A percentile compares a stretch with the other conserved stretches of the same genome.
Conservation (phyloP, 108 stramenopile species). For the Conticribra guillardii region DNA sequence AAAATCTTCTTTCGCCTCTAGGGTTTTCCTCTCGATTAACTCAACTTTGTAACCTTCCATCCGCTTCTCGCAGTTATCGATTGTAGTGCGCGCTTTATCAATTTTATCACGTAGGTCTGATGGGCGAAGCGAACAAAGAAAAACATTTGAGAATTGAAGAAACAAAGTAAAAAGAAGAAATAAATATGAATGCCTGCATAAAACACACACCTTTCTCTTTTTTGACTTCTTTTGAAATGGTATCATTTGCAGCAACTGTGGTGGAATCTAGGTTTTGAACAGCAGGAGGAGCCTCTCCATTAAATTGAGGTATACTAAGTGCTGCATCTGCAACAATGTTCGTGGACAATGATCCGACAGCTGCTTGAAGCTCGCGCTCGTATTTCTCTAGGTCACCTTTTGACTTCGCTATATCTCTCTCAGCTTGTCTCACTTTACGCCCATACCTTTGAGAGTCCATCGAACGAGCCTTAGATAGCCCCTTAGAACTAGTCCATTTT, state of each 20-base stretch:
- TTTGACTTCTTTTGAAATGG: conserved; percentile 7
- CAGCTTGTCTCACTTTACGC: conserved; percentile 60
- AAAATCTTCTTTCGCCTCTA: conserved; percentile 61
- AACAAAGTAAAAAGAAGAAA: neutral
- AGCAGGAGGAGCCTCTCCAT: too few relatives aligned
- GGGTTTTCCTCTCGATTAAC: conserved; percentile 43
- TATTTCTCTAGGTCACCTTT: conserved; percentile 68
- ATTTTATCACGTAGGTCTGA: conserved; percentile 45
- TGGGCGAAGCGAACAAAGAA: neutral
- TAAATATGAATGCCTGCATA: neutral
- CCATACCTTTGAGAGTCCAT: conserved; percentile 68
- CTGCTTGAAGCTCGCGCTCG: conserved; percentile 11
- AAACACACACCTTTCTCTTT: conserved; percentile 30
- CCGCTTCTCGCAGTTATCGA: conserved; percentile 42
- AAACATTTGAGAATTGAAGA: too few relatives aligned
- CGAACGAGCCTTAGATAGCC: conserved; percentile 66
- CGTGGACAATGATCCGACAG: neutral
- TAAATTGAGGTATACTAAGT: too few relatives aligned
- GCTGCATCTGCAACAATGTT: neutral
- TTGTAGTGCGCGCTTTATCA: conserved; percentile 27
- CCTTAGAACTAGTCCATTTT: conserved; percentile 77
- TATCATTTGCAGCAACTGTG: neutral
- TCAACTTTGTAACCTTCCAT: conserved; percentile 41
- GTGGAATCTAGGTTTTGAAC: conserved; percentile 1
- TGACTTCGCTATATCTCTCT: conserved; percentile 53